phyloP scores from a whole-genome alignment of 306 rosid species.

The Lathyrus oleraceus region DNA sequence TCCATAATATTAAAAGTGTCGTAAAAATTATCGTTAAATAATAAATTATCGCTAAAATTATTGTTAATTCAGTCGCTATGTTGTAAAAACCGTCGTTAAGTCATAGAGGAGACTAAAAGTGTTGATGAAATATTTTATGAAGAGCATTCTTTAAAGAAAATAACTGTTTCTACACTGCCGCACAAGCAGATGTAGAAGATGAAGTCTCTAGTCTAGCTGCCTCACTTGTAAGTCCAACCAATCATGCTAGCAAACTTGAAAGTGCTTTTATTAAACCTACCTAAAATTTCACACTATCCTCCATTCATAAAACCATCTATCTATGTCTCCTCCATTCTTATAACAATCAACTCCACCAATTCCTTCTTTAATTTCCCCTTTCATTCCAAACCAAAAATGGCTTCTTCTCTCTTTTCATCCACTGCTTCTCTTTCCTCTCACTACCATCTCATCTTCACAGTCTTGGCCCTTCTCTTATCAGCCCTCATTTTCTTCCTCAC shows the following conservation, averaged over 20 bases:
- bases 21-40: no score
- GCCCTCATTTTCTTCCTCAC: constrained; percentile 51
- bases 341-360: background rate
- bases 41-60: no score
- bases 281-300: constrained; percentile 66
- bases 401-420: constrained; percentile 30
- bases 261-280: constrained; percentile 53
- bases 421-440: constrained; percentile 42
- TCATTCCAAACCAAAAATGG: constrained; percentile 45
- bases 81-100: no score
- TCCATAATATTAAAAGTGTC: no score
- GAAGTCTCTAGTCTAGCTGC: background rate
- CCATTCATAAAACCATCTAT: constrained; percentile 42
- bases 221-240: background rate
- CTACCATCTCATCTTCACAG: constrained; percentile 55
- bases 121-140: no score
- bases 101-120: no score
- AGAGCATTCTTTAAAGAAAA: no score
- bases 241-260: constrained; percentile 6
- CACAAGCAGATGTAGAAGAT: background rate
- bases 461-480: constrained; percentile 54
- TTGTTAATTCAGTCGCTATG: no score
- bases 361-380: constrained; percentile 8
- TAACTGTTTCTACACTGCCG: background rate
- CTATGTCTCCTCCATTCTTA: background rate